A percentile compares a stretch with the other conserved stretches of the same genome.
Conservation (phyloP, 371 early-diverging fungal species). For the Encephalitozoon intestinalis region DNA sequence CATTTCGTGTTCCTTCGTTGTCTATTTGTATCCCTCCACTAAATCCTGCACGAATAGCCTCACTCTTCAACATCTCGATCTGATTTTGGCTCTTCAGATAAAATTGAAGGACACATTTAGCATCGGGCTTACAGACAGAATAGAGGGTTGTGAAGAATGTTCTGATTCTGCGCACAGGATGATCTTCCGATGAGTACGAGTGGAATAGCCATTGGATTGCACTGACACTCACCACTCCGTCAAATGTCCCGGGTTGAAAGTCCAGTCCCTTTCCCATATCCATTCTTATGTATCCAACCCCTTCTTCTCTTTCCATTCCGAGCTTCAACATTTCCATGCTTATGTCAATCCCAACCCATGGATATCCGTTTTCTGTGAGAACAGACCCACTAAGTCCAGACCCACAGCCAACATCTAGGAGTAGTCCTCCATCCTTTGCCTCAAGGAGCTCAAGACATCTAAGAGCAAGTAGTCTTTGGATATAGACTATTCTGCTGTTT, state of each 20-base stretch:
- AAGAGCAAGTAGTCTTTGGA: slow-evolving; percentile 55
- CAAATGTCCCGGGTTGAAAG: slow-evolving; percentile 88
- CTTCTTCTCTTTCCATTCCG: not conserved
- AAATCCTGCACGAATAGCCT: slow-evolving; percentile 80
- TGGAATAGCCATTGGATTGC: slow-evolving; percentile 97
- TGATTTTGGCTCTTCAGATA: slow-evolving; percentile 91
- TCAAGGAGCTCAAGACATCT: slow-evolving; percentile 57
- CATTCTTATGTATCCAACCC: slow-evolving; percentile 61
- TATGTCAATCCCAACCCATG: slow-evolving; percentile 93
- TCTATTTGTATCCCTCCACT: slow-evolving; percentile 89
- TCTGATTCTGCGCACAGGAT: slow-evolving; percentile 72
- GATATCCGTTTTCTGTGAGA: slow-evolving; percentile 77
- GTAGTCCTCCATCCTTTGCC: slow-evolving; percentile 40
- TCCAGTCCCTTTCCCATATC: slow-evolving; percentile 89
- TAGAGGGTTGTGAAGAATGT: slow-evolving; percentile 85
- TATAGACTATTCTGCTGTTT: slow-evolving; percentile 53
- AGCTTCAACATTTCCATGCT: slow-evolving; percentile 73
- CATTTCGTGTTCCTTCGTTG: slow-evolving; percentile 85
- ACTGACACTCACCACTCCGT: slow-evolving; percentile 91
- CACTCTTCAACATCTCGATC: slow-evolving; percentile 76
- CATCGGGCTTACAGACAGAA: slow-evolving; percentile 73
- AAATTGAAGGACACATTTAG: slow-evolving; percentile 90
- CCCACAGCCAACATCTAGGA: slow-evolving; percentile 94
- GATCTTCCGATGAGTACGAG: slow-evolving; percentile 73
- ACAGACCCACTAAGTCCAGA: slow-evolving; percentile 85